Evolutionary conservation across 1,284 basidiomycete species (phyloP), one percentile per base, ranked within the genome.

Genomic region (Apiotrichum gracile): DNA sequence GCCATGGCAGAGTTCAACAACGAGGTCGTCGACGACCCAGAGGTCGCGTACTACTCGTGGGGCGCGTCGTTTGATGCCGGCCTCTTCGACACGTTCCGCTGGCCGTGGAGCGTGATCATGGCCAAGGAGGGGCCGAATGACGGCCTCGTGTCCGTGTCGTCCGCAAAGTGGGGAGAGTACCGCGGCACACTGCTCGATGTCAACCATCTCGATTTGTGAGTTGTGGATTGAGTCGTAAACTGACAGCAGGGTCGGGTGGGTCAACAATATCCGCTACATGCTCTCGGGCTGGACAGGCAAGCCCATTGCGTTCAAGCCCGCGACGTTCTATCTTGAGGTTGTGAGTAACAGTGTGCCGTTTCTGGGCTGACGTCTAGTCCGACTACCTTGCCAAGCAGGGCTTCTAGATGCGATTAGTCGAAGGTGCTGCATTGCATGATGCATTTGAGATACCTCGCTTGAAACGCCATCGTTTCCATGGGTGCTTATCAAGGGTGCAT

Each of bases 81-180:
- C 1, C 77, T 93, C 52, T 83, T 93, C 42, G 89, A 93, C 74
- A 87, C 89, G 0, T 91, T 88, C 83, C 83, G 83, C 59, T 85
- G 85, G 80, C 84, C 91, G 1, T 89, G 91, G 70, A 83, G 83
- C 5, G 84, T 96, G 31, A 86, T 97, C 46, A 71, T 86, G 22
- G 85, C 89, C 65, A 87, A 88, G 66, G 92, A 97, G 75, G 92
- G 91, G 17, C 84, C 87, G 5, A 97, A 97, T 64, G 96, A 99
- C 69, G 93, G 92, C 0, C 78, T 99, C 21, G 94, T 99, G 14
- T 88, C 86, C 10, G 81, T 98, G 14, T 83, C 87, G 59, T 90
- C 87, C 64, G 90, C 92, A 8, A 82, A 83, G 61, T 96, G 91
- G 91, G 92, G 92, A 17, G 70, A 78, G 51, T 80, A 80, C 58